Conservation (phyloP, 2,329 filamentous ascomycete species). For the Nothomitra cinnamomea region DNA sequence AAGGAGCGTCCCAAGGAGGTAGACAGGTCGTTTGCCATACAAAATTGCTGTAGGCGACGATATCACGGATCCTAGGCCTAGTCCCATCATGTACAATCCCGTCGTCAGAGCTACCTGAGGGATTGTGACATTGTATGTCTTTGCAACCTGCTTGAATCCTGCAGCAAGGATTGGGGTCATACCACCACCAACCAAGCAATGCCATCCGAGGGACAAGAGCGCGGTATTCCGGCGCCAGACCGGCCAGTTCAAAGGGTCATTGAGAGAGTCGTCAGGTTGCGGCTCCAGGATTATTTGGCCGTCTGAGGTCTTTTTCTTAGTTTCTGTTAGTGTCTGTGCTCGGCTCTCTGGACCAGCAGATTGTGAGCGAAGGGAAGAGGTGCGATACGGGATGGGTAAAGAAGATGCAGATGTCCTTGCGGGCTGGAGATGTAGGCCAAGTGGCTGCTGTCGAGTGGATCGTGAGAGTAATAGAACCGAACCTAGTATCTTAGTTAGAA, state of each 20-base stretch:
- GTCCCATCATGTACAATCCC: slow-evolving; percentile 83
- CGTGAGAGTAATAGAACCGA: slow-evolving; percentile 6
- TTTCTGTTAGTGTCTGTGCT: slow-evolving; percentile 19
- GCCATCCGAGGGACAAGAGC: slow-evolving; percentile 69
- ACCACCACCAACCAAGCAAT: slow-evolving; percentile 84
- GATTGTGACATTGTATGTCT: slow-evolving; percentile 46
- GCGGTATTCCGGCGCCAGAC: slow-evolving; percentile 64
- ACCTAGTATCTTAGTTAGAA: background rate
- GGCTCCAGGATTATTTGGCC: slow-evolving; percentile 77
- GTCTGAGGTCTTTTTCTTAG: slow-evolving; percentile 56
- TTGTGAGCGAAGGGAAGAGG: background rate
- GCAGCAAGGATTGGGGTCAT: slow-evolving; percentile 84
- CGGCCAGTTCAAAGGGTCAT: slow-evolving; percentile 90
- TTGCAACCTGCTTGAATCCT: slow-evolving; percentile 67
- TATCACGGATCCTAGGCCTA: slow-evolving; percentile 70
- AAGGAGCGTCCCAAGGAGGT: slow-evolving; percentile 59
- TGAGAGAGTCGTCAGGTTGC: slow-evolving; percentile 76
- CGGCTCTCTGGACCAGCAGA: slow-evolving; percentile 12
- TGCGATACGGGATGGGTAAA: background rate
- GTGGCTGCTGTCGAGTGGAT: background rate
- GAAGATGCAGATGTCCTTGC: slow-evolving; percentile 5
- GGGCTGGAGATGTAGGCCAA: slow-evolving; percentile 3
- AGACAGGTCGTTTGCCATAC: slow-evolving; percentile 80
- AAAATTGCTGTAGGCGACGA: slow-evolving; percentile 83
- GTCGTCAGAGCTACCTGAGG: slow-evolving; percentile 72